Conservation (phyloP, 768 basidiomycete genomes). For the Panaeolus cyanescens region DNA sequence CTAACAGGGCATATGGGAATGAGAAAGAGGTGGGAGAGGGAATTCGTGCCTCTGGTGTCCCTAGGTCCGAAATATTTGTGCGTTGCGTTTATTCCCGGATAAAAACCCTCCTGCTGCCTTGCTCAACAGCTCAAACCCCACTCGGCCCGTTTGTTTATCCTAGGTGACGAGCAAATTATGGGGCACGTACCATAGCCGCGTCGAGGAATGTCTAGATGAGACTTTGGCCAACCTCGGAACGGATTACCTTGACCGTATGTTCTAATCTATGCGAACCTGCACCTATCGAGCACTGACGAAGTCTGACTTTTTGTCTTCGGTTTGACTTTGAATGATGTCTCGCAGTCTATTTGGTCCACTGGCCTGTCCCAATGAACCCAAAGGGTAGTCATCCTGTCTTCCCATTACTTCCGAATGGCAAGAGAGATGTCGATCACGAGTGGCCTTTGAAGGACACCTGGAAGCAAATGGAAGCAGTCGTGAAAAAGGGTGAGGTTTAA, state of each 20-base stretch:
- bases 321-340: constrained; percentile 9
- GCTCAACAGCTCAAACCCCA: constrained; percentile 1
- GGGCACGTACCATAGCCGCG: constrained; percentile 68
- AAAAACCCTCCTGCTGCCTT: neutral
- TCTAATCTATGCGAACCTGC: constrained; percentile 14
- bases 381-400: constrained; percentile 63
- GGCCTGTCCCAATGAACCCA: constrained; percentile 78
- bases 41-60: constrained; percentile 74
- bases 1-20: constrained; percentile 63
- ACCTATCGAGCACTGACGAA: constrained; percentile 5
- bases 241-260: constrained; percentile 81
- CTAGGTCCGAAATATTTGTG: constrained; percentile 63
- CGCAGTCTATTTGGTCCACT: constrained; percentile 71
- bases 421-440: constrained; percentile 64
- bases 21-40: constrained; percentile 85
- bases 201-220: constrained; percentile 74
- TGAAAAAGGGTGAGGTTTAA: constrained; percentile 53
- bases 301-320: no score
- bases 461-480: constrained; percentile 79
- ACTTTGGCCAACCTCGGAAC: constrained; percentile 78
- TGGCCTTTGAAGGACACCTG: constrained; percentile 77
- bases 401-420: constrained; percentile 62
- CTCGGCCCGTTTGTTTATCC: constrained; percentile 1
- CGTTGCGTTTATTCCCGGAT: constrained; percentile 17
- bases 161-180: constrained; percentile 76